Conservation (phyloP, 2,329 filamentous ascomycete species). For the Diaporthe sp. region DNA sequence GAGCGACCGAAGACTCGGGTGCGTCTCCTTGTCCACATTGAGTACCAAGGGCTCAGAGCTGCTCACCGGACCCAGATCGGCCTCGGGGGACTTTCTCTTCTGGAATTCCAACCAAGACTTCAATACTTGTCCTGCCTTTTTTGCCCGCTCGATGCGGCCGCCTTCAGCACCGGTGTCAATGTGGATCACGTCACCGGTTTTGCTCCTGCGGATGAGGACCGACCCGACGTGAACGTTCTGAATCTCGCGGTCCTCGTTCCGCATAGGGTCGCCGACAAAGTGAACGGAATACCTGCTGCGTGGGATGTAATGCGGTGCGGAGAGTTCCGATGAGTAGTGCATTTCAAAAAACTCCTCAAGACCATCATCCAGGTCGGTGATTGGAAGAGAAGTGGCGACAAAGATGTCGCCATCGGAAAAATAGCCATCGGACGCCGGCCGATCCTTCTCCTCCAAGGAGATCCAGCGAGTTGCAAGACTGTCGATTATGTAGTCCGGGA, state of each 20-base stretch:
- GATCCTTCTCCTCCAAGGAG: not conserved
- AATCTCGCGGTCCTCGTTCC: not conserved
- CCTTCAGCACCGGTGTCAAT: not conserved
- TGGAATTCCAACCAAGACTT: not conserved
- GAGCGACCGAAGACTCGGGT: not conserved
- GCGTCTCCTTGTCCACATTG: not conserved
- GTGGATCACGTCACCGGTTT: not conserved
- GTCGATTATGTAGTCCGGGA: not conserved
- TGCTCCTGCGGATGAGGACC: conserved; percentile 14
- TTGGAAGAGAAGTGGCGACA: not conserved
- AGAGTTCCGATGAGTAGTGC: not conserved
- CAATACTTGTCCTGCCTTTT: not conserved
- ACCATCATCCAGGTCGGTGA: not conserved
- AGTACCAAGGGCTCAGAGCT: not conserved
- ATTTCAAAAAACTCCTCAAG: not conserved
- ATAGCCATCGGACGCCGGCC: conserved; percentile 1
- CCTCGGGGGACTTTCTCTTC: not conserved
- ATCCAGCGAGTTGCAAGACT: conserved; percentile 13
- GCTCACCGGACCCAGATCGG: not conserved
- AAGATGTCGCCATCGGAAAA: not conserved
- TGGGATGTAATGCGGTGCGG: not conserved
- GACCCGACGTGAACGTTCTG: not conserved
- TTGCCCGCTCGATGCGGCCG: not conserved
- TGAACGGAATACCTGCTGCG: conserved; percentile 12
- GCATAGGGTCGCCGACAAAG: not conserved